Percentiles rank a stretch among this genome's conserved stretches.
phyloP scores from a whole-genome alignment of 2,329 filamentous ascomycete species.

The Hypoxylon sp. region DNA sequence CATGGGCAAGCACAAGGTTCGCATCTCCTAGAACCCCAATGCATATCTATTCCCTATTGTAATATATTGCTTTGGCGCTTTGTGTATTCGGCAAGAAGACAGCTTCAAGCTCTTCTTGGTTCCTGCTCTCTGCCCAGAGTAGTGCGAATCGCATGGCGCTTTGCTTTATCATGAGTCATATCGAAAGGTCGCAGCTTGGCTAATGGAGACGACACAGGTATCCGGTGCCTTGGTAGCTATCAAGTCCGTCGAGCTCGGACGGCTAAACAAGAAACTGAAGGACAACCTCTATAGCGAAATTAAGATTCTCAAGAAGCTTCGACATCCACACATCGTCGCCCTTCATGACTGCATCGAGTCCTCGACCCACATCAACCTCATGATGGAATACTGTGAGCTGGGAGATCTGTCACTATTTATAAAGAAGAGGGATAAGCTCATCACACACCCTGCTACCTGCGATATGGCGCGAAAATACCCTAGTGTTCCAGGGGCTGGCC shows the following conservation, averaged over 20 bases:
- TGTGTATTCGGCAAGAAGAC: neutral
- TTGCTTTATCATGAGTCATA: slow-evolving; percentile 33
- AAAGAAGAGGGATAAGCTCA: slow-evolving; percentile 88
- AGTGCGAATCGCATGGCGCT: slow-evolving; percentile 9
- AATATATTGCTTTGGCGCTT: slow-evolving; percentile 25
- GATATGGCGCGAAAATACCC: slow-evolving; percentile 97
- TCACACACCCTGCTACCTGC: slow-evolving; percentile 83
- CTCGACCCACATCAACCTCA: slow-evolving; percentile 88
- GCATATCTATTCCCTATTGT: slow-evolving; percentile 23
- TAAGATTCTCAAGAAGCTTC: slow-evolving; percentile 91
- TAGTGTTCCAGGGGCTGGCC: slow-evolving; percentile 83
- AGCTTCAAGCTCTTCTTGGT: neutral
- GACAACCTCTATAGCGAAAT: slow-evolving; percentile 97
- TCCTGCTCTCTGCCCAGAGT: neutral
- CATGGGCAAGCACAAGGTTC: slow-evolving; percentile 85
- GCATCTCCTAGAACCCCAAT: slow-evolving; percentile 49
- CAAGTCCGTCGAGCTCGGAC: slow-evolving; percentile 93
- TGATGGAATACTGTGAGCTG: slow-evolving; percentile 99
- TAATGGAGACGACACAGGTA: slow-evolving; percentile 66
- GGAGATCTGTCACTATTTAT: slow-evolving; percentile 96
- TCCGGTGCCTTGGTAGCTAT: slow-evolving; percentile 89
- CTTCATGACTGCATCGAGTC: slow-evolving; percentile 95
- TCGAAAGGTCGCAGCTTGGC: slow-evolving; percentile 30
- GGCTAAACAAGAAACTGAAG: slow-evolving; percentile 95
- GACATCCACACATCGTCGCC: slow-evolving; percentile 96